phyloP scores from a whole-genome alignment of 257 asterid genomes.

The Cordia subcordata region DNA sequence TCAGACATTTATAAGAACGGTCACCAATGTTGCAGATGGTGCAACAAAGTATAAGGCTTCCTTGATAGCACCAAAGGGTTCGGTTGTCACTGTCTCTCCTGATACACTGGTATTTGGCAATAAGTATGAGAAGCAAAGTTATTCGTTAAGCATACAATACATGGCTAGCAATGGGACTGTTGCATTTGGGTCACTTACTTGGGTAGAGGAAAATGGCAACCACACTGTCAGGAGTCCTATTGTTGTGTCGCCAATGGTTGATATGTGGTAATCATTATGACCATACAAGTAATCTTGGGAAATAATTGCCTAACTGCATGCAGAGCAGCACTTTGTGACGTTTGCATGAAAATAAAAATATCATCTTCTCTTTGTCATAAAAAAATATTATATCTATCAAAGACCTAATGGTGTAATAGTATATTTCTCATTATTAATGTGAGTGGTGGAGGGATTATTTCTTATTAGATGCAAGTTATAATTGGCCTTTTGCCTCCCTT shows the following conservation, averaged over 20 bases:
- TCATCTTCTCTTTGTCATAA: too few relatives aligned
- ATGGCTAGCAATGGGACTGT: constrained; percentile 15
- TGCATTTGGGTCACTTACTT: constrained; percentile 33
- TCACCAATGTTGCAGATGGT: constrained; percentile 31
- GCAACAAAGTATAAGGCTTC: constrained; percentile 17
- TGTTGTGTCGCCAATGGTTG: constrained; percentile 36
- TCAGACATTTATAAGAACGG: constrained; percentile 26
- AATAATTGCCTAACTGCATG: too few relatives aligned
- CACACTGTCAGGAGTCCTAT: constrained; percentile 49
- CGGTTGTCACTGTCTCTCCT: constrained; percentile 20
- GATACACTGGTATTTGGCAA: constrained; percentile 20
- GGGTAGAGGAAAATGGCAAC: constrained; percentile 43
- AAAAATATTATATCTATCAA: too few relatives aligned
- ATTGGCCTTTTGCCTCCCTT: too few relatives aligned
- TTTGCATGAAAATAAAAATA: too few relatives aligned
- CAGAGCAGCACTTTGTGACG: too few relatives aligned
- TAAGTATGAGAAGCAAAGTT: constrained; percentile 41
- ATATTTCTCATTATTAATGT: too few relatives aligned
- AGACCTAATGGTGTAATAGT: too few relatives aligned
- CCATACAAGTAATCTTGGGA: too few relatives aligned
- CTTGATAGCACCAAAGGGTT: constrained; percentile 18
- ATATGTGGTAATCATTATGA: too few relatives aligned
- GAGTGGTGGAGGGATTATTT: too few relatives aligned
- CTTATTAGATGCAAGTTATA: too few relatives aligned
- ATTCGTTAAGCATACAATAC: constrained; percentile 21